A percentile compares a stretch with the other conserved stretches of the same genome.
Evolutionary conservation across 2,329 filamentous ascomycete genomes (phyloP).

Genomic region (Orbilia quercus): DNA sequence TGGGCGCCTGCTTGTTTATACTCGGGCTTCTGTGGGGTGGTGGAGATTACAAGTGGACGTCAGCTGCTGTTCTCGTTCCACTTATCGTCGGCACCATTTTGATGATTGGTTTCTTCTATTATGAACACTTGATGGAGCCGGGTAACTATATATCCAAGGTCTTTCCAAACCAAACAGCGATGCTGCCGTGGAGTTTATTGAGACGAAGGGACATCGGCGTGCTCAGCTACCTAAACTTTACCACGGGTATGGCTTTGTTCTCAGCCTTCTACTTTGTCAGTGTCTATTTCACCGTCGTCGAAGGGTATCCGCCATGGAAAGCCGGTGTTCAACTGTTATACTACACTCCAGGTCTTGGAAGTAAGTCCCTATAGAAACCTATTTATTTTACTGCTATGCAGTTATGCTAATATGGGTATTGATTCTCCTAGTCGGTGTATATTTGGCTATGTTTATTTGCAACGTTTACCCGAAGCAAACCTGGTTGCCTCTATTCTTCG

Average conservation of each 20-base stretch:
- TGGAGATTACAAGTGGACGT: conserved; percentile 68
- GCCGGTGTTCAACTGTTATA: conserved; percentile 72
- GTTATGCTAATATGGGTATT: not conserved
- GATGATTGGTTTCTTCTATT: conserved; percentile 65
- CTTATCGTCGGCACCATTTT: conserved; percentile 66
- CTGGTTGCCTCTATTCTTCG: conserved; percentile 70
- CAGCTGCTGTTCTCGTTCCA: conserved; percentile 67
- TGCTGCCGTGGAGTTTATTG: conserved; percentile 74
- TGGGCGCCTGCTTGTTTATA: conserved; percentile 69
- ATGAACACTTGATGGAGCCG: conserved; percentile 69
- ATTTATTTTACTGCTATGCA: not conserved
- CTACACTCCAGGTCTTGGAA: conserved; percentile 72
- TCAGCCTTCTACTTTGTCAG: conserved; percentile 75
- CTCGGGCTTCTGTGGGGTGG: conserved; percentile 71
- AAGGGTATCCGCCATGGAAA: conserved; percentile 67
- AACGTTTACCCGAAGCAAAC: conserved; percentile 73
- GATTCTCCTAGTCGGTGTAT: conserved; percentile 66
- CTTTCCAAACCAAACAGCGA: conserved; percentile 64
- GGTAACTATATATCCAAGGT: conserved; percentile 62
- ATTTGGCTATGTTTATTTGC: conserved; percentile 70
- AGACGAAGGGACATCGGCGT: conserved; percentile 70
- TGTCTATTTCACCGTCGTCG: conserved; percentile 74
- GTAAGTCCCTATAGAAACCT: conserved; percentile 61
- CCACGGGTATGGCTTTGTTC: conserved; percentile 67
- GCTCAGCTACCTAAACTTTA: conserved; percentile 73